Conservation (phyloP, 345 rosid species). For the Ceriops zippeliana region DNA sequence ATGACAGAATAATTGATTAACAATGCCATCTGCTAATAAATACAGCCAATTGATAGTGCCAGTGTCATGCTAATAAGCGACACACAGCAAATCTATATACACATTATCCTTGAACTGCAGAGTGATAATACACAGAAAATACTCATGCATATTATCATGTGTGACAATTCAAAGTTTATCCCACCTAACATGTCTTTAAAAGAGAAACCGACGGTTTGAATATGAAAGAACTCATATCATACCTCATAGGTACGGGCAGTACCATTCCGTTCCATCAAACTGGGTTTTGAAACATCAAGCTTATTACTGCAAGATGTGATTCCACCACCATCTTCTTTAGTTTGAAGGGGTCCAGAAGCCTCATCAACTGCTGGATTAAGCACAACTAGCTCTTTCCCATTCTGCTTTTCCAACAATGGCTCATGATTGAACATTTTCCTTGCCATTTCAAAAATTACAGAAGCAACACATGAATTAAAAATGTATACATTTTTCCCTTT, state of each 20-base stretch:
- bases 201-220: not conserved
- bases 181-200: not conserved
- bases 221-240: not conserved
- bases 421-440: constrained; percentile 10
- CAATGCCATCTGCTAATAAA: not conserved
- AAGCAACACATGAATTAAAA: not conserved
- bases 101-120: not conserved
- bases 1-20: too few species aligned
- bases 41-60: not conserved
- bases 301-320: constrained; percentile 20
- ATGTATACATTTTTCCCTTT: constrained; percentile 11
- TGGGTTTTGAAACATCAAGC: constrained; percentile 20
- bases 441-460: constrained; percentile 1
- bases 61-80: not conserved
- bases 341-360: constrained; percentile 11
- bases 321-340: constrained; percentile 11
- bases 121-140: too few species aligned
- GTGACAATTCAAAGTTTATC: not conserved
- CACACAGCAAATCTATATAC: not conserved
- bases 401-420: not conserved
- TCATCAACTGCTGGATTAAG: not conserved
- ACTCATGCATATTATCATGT: too few species aligned
- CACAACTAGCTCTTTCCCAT: constrained; percentile 7
- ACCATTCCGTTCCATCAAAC: constrained; percentile 51
- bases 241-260: constrained; percentile 54